Percentiles rank a stretch among this genome's conserved stretches.
Evolutionary conservation across 257 asterid genomes (phyloP).

Genomic region (Ophiorrhiza pumila): DNA sequence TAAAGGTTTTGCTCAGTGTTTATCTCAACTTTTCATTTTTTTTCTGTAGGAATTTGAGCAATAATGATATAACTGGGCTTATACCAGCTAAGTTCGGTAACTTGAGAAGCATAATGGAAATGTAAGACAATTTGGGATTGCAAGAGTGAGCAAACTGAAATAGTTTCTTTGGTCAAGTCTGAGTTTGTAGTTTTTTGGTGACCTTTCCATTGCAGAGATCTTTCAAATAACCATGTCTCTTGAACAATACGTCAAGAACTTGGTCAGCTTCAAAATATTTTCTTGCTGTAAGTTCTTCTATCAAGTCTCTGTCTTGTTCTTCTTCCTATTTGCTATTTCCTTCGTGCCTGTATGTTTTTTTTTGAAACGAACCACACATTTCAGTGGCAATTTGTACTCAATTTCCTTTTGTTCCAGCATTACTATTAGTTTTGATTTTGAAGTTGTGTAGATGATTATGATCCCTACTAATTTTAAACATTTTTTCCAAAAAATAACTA

Average conservation of each 20-base stretch:
- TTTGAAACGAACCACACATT: not conserved
- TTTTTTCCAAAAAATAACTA: not conserved
- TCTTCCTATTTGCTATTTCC: not conserved
- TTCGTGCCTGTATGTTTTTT: not conserved
- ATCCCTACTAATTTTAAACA: not conserved
- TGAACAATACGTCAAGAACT: slow-evolving; percentile 83
- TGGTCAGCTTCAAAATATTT: slow-evolving; percentile 80
- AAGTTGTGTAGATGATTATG: not conserved
- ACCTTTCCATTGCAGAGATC: slow-evolving; percentile 54
- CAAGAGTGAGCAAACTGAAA: not conserved
- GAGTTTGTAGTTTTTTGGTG: not conserved
- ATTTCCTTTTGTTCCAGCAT: not conserved
- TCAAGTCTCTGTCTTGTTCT: not conserved
- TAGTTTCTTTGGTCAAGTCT: not conserved
- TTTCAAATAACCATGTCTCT: slow-evolving; percentile 75
- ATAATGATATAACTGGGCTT: slow-evolving; percentile 56
- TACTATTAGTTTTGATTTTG: not conserved
- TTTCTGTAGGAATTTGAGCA: slow-evolving; percentile 68
- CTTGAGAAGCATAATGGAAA: slow-evolving; percentile 84
- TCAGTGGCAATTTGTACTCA: not conserved
- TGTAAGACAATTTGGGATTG: slow-evolving; percentile 42
- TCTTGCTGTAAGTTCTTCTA: slow-evolving; percentile 58
- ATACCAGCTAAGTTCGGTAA: slow-evolving; percentile 92
- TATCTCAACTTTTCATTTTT: not conserved
- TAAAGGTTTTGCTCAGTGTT: not conserved